Evolutionary conservation across 371 early-diverging fungal species (phyloP).

Genomic region (Mucor irregularis): DNA sequence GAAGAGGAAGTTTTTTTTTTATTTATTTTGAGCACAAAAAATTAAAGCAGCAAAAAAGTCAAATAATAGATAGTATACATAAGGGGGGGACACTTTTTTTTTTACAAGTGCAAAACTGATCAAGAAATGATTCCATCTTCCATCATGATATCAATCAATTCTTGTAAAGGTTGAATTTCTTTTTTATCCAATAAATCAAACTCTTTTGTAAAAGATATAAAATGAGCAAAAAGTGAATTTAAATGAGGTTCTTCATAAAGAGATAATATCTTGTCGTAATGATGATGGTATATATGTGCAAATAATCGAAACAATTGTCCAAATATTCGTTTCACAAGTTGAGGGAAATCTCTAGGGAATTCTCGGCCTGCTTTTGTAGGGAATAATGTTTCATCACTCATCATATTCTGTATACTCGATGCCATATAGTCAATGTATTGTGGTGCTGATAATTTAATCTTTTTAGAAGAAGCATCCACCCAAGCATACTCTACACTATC

Average conservation of each 20-base stretch:
- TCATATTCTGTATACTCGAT: conserved; percentile 84
- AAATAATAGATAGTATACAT: neutral
- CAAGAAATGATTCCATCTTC: conserved; percentile 40
- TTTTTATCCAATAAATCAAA: conserved; percentile 92
- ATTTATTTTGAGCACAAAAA: too few relatives aligned
- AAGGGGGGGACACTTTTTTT: neutral
- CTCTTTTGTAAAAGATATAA: conserved; percentile 86
- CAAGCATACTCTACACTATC: conserved; percentile 87
- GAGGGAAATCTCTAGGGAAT: conserved; percentile 81
- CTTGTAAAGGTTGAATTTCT: conserved; percentile 82
- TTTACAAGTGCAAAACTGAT: neutral
- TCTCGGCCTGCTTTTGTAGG: conserved; percentile 78
- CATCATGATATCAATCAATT: conserved; percentile 75
- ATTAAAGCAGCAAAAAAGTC: neutral
- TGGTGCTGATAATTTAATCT: conserved; percentile 84
- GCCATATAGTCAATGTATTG: conserved; percentile 94
- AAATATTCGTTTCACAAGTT: conserved; percentile 69
- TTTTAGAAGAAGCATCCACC: conserved; percentile 85
- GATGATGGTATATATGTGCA: conserved; percentile 93
- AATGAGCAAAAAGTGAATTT: conserved; percentile 94
- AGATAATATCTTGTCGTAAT: conserved; percentile 84
- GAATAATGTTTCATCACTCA: conserved; percentile 87
- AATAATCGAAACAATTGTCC: conserved; percentile 88
- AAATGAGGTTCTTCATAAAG: conserved; percentile 87
- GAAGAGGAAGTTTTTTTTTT: neutral